A percentile compares a stretch with the other conserved stretches of the same genome.
These are phyloP conservation scores for Boletus smithii DNA, from an alignment of 1,284 basidiomycete species.

Conservation along the genomic window DNA sequence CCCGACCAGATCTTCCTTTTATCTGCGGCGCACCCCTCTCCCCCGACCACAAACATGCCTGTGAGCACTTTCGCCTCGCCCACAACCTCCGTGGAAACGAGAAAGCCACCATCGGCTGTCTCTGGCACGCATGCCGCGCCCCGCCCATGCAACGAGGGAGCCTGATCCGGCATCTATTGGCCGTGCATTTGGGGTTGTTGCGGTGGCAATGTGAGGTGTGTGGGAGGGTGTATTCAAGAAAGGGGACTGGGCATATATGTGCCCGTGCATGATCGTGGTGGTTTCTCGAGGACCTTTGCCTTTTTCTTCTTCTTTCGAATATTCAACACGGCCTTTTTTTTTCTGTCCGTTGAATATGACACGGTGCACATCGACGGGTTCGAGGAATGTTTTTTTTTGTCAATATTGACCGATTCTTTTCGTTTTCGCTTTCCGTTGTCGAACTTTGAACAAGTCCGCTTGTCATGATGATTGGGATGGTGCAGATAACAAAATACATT, in stretches of 20 bases:
- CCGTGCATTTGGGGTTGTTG: constrained; percentile 20
- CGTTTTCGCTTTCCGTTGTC: too few relatives aligned
- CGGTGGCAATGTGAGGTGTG: constrained; percentile 18
- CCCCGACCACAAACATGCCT: constrained; percentile 8
- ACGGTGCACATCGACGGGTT: too few relatives aligned
- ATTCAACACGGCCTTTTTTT: too few relatives aligned
- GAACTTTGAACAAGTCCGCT: too few relatives aligned
- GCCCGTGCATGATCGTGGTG: constrained; percentile 1
- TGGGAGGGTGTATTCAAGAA: constrained; percentile 18
- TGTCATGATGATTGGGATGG: too few relatives aligned
- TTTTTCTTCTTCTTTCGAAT: too few relatives aligned
- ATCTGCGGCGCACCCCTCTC: constrained; percentile 13
- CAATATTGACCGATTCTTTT: too few relatives aligned
- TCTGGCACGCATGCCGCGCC: constrained; percentile 12
- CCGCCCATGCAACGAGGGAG: constrained; percentile 24
- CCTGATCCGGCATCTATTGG: constrained; percentile 16
- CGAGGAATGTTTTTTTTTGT: too few relatives aligned
- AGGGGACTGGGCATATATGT: constrained; percentile 13
- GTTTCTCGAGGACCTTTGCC: too few relatives aligned
- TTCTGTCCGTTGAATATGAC: too few relatives aligned
- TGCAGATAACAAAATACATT: too few relatives aligned
- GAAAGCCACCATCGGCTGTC: constrained; percentile 8
- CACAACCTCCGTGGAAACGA: constrained; percentile 22
- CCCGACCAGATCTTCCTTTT: neutral
- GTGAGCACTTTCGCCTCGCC: constrained; percentile 14